Conservation (phyloP, 2,329 filamentous ascomycete genomes). For the Colletotrichum truncatum region DNA sequence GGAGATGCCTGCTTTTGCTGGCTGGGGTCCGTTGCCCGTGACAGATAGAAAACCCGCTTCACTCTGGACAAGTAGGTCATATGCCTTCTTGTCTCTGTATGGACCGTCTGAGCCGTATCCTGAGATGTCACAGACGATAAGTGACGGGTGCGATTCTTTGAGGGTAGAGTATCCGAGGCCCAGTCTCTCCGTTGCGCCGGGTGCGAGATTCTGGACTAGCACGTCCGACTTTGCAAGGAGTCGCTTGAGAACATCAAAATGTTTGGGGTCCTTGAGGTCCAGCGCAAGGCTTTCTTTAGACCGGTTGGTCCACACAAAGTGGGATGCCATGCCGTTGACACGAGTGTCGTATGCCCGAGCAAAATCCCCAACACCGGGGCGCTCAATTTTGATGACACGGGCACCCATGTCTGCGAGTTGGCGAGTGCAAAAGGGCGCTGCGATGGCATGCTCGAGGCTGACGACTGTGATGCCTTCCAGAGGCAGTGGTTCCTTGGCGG, state of each 20-base stretch:
- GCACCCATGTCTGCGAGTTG: constrained; percentile 64
- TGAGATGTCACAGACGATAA: constrained; percentile 65
- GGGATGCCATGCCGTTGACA: constrained; percentile 58
- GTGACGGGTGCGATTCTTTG: constrained; percentile 47
- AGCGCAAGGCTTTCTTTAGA: constrained; percentile 63
- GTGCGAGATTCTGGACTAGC: constrained; percentile 62
- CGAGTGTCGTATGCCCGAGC: constrained; percentile 60
- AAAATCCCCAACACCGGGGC: constrained; percentile 61
- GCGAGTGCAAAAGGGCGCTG: constrained; percentile 62
- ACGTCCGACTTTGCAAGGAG: constrained; percentile 57
- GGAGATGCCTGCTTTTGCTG: constrained; percentile 61
- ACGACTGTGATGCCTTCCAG: constrained; percentile 58
- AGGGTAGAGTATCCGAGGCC: constrained; percentile 56
- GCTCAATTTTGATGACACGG: constrained; percentile 63
- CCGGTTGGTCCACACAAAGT: constrained; percentile 65
- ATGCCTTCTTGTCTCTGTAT: constrained; percentile 63
- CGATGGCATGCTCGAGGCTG: constrained; percentile 63
- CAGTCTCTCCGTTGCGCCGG: constrained; percentile 56
- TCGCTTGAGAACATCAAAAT: constrained; percentile 52
- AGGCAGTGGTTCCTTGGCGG: constrained; percentile 22
- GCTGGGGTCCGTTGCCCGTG: constrained; percentile 54
- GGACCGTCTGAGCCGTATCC: constrained; percentile 62
- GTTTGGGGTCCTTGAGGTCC: constrained; percentile 53
- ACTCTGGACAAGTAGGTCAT: constrained; percentile 63
- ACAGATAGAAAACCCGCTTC: constrained; percentile 62